Base-by-base conservation (phyloP, 306 rosid species). In the Rosa multiflora region DNA sequence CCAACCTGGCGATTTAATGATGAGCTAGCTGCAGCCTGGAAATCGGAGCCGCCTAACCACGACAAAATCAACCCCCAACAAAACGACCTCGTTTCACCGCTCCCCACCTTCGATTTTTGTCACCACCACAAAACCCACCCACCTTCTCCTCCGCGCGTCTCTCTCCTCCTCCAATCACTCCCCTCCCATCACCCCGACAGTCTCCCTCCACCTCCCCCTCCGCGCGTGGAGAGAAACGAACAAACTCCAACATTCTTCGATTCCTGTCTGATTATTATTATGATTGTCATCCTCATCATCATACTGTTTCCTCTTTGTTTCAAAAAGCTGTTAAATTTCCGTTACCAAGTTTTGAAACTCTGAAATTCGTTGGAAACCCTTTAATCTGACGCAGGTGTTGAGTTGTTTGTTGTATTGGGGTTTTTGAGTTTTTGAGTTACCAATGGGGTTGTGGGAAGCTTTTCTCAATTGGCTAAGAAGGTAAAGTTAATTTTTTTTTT, bases 401-500 rank as follows among this genome's bases (percentile, higher is more conserved):
- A 2, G 15, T 29, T 20, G 39, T 17, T 53, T 76, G 42, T 51
- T 58, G 35, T 58, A 18, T 58, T 44, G 62, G 64, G 51, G 32
- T n/a, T 17, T 59, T 59, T 40, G 51, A 49, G 35, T 69, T 40
- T 56, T 10, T 71, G 69, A 55, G 20, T 59, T 62, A 47, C 77
- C 85, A 52, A 90, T 86, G 87, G 83, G 89, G 29, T 68, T 88
- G 64, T 87, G 89, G 89, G 92, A 90, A 80, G 95, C 87, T 78
- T 85, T 90, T 78, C 84, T 90, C 86, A 85, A 88, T 75, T 90
- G 93, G 91, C 79, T 87, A 46, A 81, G 92, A 80, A 88, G 95
- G 95, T 90, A 74, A 61, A 20, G 49, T 59, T 13, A 5, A 18
- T 13, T 23, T 17, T n/a, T 20, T 79, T 51, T 0, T n/a, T 78